Conservation (phyloP, 1,284 basidiomycete genomes). For the Marasmius fiardii region DNA sequence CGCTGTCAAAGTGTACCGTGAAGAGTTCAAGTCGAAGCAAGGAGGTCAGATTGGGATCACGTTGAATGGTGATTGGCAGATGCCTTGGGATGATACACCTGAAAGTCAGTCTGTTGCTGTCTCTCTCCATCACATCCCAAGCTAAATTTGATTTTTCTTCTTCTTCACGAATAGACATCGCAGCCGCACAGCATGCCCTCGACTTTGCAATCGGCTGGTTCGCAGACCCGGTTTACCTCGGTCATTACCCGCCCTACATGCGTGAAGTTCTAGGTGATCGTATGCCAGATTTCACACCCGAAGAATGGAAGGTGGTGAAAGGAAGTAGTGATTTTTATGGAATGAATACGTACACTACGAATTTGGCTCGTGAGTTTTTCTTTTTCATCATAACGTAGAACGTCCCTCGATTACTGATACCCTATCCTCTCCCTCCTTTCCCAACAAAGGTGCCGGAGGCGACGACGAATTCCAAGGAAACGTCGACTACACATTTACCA, state of each 20-base stretch:
- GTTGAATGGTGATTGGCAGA: slow-evolving; percentile 68
- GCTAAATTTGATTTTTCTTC: background rate
- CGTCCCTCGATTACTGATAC: background rate
- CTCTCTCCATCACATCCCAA: background rate
- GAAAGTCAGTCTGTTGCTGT: slow-evolving; percentile 45
- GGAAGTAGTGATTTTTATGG: slow-evolving; percentile 73
- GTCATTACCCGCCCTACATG: slow-evolving; percentile 65
- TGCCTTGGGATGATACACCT: slow-evolving; percentile 63
- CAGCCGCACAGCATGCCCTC: slow-evolving; percentile 62
- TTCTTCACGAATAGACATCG: slow-evolving; percentile 41
- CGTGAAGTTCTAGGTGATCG: slow-evolving; percentile 58
- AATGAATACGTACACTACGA: slow-evolving; percentile 73
- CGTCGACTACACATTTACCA: slow-evolving; percentile 56
- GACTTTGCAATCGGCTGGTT: slow-evolving; percentile 61
- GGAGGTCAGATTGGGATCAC: slow-evolving; percentile 72
- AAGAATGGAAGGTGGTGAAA: slow-evolving; percentile 59
- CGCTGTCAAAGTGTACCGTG: slow-evolving; percentile 61
- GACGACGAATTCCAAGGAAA: slow-evolving; percentile 66
- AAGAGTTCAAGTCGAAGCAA: slow-evolving; percentile 53
- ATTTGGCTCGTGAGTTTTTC: slow-evolving; percentile 53
- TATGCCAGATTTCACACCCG: slow-evolving; percentile 62
- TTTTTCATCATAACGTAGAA: too few species aligned
- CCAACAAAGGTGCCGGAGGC: slow-evolving; percentile 50
- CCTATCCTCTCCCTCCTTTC: background rate
- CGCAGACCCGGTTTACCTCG: slow-evolving; percentile 70